A percentile compares a stretch with the other conserved stretches of the same genome.
Conservation (phyloP, 164 flowering plant species). For the Magnolia changhungtana region DNA sequence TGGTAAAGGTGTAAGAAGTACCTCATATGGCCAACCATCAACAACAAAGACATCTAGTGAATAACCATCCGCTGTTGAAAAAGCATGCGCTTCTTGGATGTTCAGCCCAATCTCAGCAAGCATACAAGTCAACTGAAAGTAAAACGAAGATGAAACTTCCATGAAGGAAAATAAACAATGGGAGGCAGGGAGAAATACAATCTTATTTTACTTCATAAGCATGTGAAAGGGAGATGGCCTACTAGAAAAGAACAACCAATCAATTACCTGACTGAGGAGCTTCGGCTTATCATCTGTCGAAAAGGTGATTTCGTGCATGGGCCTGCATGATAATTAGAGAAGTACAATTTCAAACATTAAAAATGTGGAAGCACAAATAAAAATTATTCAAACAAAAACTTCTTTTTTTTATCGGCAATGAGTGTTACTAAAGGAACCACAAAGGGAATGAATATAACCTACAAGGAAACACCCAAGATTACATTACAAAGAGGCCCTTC, state of each 20-base stretch:
- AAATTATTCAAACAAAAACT: not conserved
- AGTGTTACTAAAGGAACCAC: too few relatives aligned
- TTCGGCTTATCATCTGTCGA: slow-evolving; percentile 38
- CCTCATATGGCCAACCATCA: slow-evolving; percentile 92
- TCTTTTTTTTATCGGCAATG: too few relatives aligned
- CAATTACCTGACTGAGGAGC: slow-evolving; percentile 35
- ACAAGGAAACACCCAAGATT: too few relatives aligned
- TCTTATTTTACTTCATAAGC: not conserved
- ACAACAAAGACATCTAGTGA: slow-evolving; percentile 96
- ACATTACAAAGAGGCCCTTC: too few relatives aligned
- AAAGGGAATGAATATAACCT: too few relatives aligned
- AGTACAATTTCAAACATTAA: not conserved
- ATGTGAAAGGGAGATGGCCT: not conserved
- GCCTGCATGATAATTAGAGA: slow-evolving; percentile 25
- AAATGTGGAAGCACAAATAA: not conserved
- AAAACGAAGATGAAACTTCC: not conserved
- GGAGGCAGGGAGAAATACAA: not conserved
- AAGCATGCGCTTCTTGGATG: slow-evolving; percentile 97
- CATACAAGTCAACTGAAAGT: slow-evolving; percentile 71
- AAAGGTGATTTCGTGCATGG: slow-evolving; percentile 40
- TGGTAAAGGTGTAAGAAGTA: slow-evolving; percentile 18
- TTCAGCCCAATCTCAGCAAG: slow-evolving; percentile 88
- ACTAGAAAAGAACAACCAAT: not conserved
- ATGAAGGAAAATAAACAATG: not conserved
- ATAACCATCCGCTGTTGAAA: slow-evolving; percentile 93